Base-by-base conservation (phyloP, 1,284 basidiomycete species). In the Acaromyces ingoldii region DNA sequence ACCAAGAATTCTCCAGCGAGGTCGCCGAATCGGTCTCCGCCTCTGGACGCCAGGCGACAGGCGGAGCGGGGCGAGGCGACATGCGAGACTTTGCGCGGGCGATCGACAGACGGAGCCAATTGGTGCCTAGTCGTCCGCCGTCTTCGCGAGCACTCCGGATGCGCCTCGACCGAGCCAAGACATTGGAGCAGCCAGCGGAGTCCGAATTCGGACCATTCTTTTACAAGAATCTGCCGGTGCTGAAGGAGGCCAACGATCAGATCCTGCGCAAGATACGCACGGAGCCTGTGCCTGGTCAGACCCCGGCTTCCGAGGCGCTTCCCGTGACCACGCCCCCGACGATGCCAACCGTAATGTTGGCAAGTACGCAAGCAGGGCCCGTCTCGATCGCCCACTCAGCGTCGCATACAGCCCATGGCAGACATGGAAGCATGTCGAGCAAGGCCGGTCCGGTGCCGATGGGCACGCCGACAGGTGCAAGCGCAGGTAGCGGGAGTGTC, bases 201-300 rank as follows among this genome's bases (percentile, higher is more conserved):
- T 57, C 57, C 49, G 93, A 97, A 67, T 99, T 98, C 77, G 95
- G 95, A 26, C 86, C 91, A 0, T 99, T 99, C 79, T 91, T 86
- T 76, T 99, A 92, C 83, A 97, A 97, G 81, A 99, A 99, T 70
- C 76, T 97, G 42, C 91, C 91, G 0, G 85, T 97, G 9, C 80
- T 98, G 74, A 98, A 98, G 79, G 91, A 97, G 77, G 91, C 91
- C 21, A 99, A 99, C 75, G 95, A 99, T 77, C 92, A 98, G 74
- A 86, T 98, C 62, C 95, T 99, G 68, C 85, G 90, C 53, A 93
- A 95, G 78, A 82, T 98, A 74, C 74, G 78, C 9, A 74, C 73
- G 29, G 80, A 81, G 50, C 78, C 77, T 34, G 41, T 59, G 57
- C 46, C 62, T 25, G n/a, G n/a, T n/a, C n/a, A n/a, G n/a, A n/a